phyloP scores from a whole-genome alignment of 23 red algal species.

The Agarophyton chilense region DNA sequence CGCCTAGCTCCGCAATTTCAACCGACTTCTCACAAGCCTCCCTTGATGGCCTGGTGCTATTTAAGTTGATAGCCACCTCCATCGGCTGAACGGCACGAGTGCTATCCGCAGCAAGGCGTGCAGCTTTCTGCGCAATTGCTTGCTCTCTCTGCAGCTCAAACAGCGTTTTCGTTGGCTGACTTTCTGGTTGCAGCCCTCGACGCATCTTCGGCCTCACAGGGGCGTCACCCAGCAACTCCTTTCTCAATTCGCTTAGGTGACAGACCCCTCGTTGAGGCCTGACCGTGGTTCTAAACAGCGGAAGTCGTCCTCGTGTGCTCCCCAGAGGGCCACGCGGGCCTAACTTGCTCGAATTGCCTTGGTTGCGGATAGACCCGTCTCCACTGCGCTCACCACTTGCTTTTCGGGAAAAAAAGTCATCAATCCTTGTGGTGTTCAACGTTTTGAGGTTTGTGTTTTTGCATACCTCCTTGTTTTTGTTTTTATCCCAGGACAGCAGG shows the following conservation, averaged over 20 bases:
- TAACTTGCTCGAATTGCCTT: neutral
- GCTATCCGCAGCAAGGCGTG: neutral
- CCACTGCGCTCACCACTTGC: neutral
- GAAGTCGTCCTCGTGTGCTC: neutral
- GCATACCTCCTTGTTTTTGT: neutral
- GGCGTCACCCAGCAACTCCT: neutral
- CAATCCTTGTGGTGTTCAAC: constrained; percentile 16
- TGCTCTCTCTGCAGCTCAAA: constrained; percentile 16
- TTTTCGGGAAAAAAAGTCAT: constrained; percentile 14
- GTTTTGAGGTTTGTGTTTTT: neutral
- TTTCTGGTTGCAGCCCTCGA: constrained; percentile 15
- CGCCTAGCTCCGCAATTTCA: neutral
- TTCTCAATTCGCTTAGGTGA: neutral
- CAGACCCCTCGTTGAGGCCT: neutral
- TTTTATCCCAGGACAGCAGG: constrained; percentile 6
- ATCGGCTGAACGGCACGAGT: neutral
- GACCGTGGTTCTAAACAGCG: neutral
- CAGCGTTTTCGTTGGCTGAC: neutral
- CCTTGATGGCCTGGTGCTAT: neutral
- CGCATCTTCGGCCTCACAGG: neutral
- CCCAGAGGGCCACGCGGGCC: neutral
- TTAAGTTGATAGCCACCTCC: neutral
- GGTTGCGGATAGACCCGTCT: neutral
- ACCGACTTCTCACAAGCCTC: neutral
- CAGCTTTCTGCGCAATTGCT: neutral